Conservation (phyloP, 2,329 filamentous ascomycete species). For the Penicillium occitanis region DNA sequence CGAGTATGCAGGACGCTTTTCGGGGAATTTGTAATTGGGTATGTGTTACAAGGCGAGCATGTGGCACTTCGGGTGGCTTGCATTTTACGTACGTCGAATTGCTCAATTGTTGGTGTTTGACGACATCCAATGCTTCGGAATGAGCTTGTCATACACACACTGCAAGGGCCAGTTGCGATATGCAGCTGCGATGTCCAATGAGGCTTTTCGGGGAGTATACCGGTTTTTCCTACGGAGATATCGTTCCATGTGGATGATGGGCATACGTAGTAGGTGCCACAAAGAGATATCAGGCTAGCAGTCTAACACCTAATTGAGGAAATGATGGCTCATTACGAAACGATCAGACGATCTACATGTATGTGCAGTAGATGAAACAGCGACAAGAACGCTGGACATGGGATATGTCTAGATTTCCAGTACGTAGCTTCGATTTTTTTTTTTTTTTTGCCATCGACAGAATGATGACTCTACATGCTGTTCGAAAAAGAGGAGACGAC, state of each 20-base stretch:
- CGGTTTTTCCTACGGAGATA: not conserved
- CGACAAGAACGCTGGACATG: not conserved
- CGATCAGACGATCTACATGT: not conserved
- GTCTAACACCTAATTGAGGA: not conserved
- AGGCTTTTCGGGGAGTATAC: not conserved
- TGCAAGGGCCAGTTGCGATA: not conserved
- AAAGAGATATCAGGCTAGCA: not conserved
- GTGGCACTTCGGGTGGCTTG: conserved; percentile 1
- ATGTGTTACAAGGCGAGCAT: not conserved
- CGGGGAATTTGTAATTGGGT: not conserved
- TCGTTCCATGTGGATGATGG: not conserved
- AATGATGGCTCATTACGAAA: not conserved
- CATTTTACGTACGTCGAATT: not conserved
- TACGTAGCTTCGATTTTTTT: not conserved
- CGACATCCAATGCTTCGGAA: not conserved
- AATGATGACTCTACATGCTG: not conserved
- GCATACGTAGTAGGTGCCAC: too few species aligned
- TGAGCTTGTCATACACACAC: not conserved
- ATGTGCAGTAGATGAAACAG: not conserved
- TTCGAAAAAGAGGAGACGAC: not conserved
- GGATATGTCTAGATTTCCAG: not conserved
- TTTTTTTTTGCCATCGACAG: not conserved
- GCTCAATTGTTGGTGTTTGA: not conserved
- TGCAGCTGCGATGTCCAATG: not conserved
- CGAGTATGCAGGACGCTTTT: not conserved